Evolutionary conservation across 345 rosid genomes (phyloP).

Genomic region (Adansonia digitata): DNA sequence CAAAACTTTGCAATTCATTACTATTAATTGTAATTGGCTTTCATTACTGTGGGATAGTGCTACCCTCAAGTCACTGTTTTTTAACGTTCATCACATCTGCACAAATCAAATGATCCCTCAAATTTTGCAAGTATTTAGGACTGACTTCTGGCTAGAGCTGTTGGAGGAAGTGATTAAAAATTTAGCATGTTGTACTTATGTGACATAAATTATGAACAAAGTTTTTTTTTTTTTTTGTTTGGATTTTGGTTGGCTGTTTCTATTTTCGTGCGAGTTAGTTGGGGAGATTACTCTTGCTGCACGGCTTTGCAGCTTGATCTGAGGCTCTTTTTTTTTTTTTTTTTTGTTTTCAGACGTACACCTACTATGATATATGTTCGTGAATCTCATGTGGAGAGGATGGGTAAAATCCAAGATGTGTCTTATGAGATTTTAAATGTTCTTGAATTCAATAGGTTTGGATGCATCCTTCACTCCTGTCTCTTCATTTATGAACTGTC

Average conservation of each 20-base stretch:
- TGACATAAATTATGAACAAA: background rate
- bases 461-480: slow-evolving; percentile 5
- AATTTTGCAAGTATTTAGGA: background rate
- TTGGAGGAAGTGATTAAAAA: background rate
- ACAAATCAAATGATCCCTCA: background rate
- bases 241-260: no score
- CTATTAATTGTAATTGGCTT: background rate
- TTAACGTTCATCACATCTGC: background rate
- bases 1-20: no score
- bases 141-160: background rate
- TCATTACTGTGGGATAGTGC: background rate
- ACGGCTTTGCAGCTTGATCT: slow-evolving; percentile 16
- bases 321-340: slow-evolving; percentile 18
- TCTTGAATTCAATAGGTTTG: slow-evolving; percentile 93
- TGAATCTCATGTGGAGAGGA: slow-evolving; percentile 95
- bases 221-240: background rate
- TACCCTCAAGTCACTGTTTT: background rate
- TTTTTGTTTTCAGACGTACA: slow-evolving; percentile 91
- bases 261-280: slow-evolving; percentile 4
- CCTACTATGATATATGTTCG: slow-evolving; percentile 90
- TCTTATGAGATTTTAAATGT: slow-evolving; percentile 92
- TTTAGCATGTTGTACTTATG: background rate
- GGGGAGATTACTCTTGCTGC: slow-evolving; percentile 15
- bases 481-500: slow-evolving; percentile 10
- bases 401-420: slow-evolving; percentile 82